phyloP scores from a whole-genome alignment of 148 eudicot genomes.

The Heliamphora exappendiculata region DNA sequence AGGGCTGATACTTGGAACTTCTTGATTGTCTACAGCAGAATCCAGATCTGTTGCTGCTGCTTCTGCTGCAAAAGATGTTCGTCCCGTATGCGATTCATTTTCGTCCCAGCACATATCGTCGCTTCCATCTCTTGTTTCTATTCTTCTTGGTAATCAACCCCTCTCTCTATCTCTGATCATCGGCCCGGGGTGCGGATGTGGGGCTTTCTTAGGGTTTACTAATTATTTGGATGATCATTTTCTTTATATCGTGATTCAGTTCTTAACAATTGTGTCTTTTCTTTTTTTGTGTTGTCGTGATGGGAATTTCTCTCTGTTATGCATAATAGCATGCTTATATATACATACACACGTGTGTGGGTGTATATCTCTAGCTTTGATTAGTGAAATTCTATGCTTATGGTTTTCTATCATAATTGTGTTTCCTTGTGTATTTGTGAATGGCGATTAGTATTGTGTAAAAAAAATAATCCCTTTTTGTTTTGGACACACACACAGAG shows the following conservation, averaged over 20 bases:
- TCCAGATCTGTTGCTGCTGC: not conserved
- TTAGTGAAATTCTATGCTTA: not conserved
- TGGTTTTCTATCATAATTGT: not conserved
- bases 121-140: not conserved
- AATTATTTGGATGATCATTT: not conserved
- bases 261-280: not conserved
- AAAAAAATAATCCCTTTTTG: not conserved
- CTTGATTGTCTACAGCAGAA: too few species aligned
- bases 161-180: not conserved
- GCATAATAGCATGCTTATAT: too few species aligned
- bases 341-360: not conserved
- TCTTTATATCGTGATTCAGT: not conserved
- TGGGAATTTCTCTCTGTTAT: not conserved
- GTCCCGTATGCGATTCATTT: not conserved
- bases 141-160: not conserved
- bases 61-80: not conserved
- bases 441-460: too few species aligned
- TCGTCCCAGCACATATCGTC: not conserved
- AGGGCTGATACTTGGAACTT: too few species aligned
- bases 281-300: not conserved
- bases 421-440: not conserved
- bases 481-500: not conserved
- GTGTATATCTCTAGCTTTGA: not conserved
- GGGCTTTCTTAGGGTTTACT: not conserved
- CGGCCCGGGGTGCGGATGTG: not conserved